Conservation (phyloP, 495 filamentous ascomycete genomes). For the Tuber indicum region DNA sequence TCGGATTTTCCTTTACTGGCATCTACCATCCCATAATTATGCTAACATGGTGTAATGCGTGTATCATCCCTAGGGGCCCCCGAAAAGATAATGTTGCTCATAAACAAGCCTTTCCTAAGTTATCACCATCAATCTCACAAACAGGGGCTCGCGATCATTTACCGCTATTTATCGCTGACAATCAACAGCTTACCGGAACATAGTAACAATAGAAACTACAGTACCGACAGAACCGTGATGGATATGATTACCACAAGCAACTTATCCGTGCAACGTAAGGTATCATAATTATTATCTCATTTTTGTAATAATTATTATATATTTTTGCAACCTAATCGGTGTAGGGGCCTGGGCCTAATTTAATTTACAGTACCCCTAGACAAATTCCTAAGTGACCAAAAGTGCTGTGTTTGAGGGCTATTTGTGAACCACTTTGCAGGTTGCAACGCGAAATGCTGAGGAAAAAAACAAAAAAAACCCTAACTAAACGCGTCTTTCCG, state of each 20-base stretch:
- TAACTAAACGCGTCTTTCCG: conserved; percentile 3
- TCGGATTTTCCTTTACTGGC: too few species aligned
- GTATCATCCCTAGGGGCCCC: background rate
- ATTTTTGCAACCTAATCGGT: background rate
- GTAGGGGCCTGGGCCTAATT: too few species aligned
- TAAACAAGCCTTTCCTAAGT: background rate
- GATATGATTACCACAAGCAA: background rate
- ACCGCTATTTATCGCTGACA: background rate
- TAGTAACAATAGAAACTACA: background rate
- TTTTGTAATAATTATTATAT: too few species aligned
- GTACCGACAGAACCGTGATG: background rate
- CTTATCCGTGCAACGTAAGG: background rate
- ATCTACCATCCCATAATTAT: background rate
- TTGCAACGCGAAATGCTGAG: background rate
- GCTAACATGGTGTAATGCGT: too few species aligned
- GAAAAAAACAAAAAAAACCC: background rate
- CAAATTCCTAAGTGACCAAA: background rate
- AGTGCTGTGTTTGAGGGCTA: background rate
- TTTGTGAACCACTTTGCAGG: background rate
- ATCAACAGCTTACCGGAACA: background rate
- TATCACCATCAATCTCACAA: background rate
- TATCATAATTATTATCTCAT: background rate
- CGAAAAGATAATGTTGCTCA: background rate
- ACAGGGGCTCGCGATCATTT: background rate
- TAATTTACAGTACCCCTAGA: background rate